phyloP scores from a whole-genome alignment of 202 grass and related monocot genomes.

The Panicum hallii region DNA sequence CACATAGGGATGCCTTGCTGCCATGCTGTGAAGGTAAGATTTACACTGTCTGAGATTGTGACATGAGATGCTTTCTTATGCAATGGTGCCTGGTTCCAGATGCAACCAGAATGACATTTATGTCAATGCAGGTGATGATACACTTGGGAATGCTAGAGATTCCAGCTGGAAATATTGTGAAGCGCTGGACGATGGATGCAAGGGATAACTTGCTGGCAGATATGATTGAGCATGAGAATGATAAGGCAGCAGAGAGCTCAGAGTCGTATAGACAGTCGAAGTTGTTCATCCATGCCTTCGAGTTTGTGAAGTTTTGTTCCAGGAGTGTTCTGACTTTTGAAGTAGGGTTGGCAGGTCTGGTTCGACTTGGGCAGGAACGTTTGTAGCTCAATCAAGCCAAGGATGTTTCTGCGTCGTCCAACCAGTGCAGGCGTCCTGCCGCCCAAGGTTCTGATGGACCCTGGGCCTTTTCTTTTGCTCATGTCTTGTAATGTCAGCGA shows the following conservation, averaged over 20 bases:
- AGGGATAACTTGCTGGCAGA: neutral
- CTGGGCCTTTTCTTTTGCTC: neutral
- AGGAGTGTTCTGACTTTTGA: neutral
- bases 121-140: conserved; percentile 34
- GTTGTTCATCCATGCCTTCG: neutral
- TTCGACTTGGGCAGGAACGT: neutral
- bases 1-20: conserved; percentile 36
- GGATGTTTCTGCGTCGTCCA: neutral
- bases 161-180: conserved; percentile 21
- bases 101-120: conserved; percentile 1
- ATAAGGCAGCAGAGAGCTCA: neutral
- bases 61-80: neutral
- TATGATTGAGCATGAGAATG: neutral
- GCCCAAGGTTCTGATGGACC: neutral
- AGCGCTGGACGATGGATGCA: conserved; percentile 18
- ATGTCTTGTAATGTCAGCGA: neutral
- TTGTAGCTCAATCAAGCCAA: neutral
- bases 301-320: neutral
- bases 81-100: neutral
- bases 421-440: neutral
- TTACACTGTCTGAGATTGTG: neutral
- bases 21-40: conserved; percentile 34
- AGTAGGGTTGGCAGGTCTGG: neutral
- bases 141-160: conserved; percentile 37
- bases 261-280: neutral